Base-by-base conservation (phyloP, 108 stramenopile genomes). In the Epipyxis sp. region DNA sequence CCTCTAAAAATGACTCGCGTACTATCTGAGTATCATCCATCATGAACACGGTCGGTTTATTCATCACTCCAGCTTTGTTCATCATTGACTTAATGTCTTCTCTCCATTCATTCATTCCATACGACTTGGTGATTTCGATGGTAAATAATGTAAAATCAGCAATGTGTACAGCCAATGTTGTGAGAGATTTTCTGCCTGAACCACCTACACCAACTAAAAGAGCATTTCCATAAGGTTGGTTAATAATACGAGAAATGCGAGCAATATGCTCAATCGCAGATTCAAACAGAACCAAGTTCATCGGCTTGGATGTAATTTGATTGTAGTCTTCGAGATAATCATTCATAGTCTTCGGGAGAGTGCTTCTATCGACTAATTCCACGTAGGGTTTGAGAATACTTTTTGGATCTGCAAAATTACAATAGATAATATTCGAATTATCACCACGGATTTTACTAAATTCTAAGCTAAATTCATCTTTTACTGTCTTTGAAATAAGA, bases 141-240 rank as follows among this genome's bases (percentile, higher is more conserved):
- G 82, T 81, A 77, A 87, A 84, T n/a, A 88, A 59, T 76, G 80
- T 59, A 76, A 81, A 87, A 80, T 89, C 89, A 57, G 86, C 84
- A 50, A 88, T 69, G 43, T 50, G 76, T 34, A 82, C 83, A 3
- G 88, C 86, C 25, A 89, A 85, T 29, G 84, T 78, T 27, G 86
- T 87, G 32, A 89, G 80, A 2, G 81, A 82, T 85, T 89, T 88
- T 50, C 89, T 85, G 20, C 89, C 89, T 20, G 77, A 79, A 37
- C 89, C 89, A 34, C 89, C 89, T 42, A 90, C 89, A 37, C 89
- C 89, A 37, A 90, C 87, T 44, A 90, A 77, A 1, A 90, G 83
- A 0, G 88, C 88, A 65, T 89, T 88, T 40, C 89, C 89, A 59
- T 84, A 77, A 34, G 89, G 89, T 85, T 87, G 88, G 77, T 78